A percentile compares a stretch with the other conserved stretches of the same genome.
These are phyloP conservation scores for Dioscorea zingiberensis DNA, from an alignment of 106 monocot genomes.

Conservation along the genomic window DNA sequence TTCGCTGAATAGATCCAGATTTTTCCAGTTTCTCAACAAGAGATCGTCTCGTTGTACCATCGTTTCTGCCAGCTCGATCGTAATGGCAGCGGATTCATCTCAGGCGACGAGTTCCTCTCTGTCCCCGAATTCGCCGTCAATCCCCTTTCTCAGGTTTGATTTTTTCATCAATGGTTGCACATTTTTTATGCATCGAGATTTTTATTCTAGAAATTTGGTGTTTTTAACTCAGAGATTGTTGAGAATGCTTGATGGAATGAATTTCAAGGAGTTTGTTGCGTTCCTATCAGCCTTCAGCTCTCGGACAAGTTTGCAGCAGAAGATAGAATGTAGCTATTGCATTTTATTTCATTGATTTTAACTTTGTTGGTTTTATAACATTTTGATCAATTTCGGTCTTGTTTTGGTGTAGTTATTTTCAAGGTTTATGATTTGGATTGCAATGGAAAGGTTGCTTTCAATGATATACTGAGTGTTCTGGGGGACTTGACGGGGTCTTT, in stretches of 20 bases:
- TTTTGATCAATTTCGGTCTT: background rate
- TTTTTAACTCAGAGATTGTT: constrained; percentile 43
- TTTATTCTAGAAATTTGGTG: background rate
- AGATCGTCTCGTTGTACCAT: constrained; percentile 60
- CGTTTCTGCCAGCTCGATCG: constrained; percentile 67
- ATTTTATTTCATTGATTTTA: background rate
- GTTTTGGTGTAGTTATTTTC: constrained; percentile 54
- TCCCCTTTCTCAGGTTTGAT: constrained; percentile 50
- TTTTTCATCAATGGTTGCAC: background rate
- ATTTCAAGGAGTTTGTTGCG: constrained; percentile 69
- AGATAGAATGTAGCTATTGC: constrained; percentile 41
- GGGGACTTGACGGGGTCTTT: constrained; percentile 55
- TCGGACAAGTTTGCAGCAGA: constrained; percentile 37
- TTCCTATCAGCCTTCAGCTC: constrained; percentile 61
- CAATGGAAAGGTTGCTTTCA: constrained; percentile 61
- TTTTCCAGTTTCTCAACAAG: constrained; percentile 55
- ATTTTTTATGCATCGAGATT: background rate
- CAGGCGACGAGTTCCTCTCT: constrained; percentile 55
- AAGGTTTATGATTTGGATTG: constrained; percentile 67
- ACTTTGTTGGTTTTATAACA: background rate
- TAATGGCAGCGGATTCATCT: constrained; percentile 44
- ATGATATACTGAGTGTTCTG: constrained; percentile 47
- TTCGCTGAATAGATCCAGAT: too few relatives aligned
- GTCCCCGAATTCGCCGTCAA: constrained; percentile 70
- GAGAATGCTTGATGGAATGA: constrained; percentile 59